Percentiles rank a stretch among this genome's conserved stretches.
Evolutionary conservation across 2,329 filamentous ascomycete species (phyloP).

Genomic region (Ophiosphaerella narmari): DNA sequence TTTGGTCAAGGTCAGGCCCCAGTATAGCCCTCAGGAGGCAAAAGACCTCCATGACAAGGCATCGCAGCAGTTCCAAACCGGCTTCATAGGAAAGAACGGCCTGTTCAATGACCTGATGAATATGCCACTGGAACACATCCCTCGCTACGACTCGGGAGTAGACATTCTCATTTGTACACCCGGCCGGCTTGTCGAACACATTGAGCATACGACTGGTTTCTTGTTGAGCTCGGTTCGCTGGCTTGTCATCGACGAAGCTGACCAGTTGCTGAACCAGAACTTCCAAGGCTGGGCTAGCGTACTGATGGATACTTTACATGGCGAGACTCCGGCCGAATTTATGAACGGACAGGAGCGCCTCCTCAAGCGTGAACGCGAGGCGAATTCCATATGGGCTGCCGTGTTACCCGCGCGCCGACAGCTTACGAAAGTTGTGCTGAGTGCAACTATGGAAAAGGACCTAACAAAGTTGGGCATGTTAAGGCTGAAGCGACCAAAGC

Average conservation of each 20-base stretch:
- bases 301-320: slow-evolving; percentile 64
- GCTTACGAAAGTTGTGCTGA: slow-evolving; percentile 82
- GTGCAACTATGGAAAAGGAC: slow-evolving; percentile 90
- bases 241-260: slow-evolving; percentile 92
- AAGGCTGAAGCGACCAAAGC: slow-evolving; percentile 71
- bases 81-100: slow-evolving; percentile 44
- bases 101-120: slow-evolving; percentile 45
- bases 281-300: slow-evolving; percentile 88
- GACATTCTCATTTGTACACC: slow-evolving; percentile 92
- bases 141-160: slow-evolving; percentile 70
- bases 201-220: slow-evolving; percentile 83
- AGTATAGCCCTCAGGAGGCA: slow-evolving; percentile 69
- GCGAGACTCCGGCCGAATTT: slow-evolving; percentile 52
- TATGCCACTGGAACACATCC: slow-evolving; percentile 65
- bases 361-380: slow-evolving; percentile 49
- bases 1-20: slow-evolving; percentile 61
- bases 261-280: slow-evolving; percentile 86
- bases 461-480: slow-evolving; percentile 77
- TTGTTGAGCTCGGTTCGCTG: slow-evolving; percentile 77
- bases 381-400: slow-evolving; percentile 39
- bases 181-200: slow-evolving; percentile 87
- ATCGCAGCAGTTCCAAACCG: slow-evolving; percentile 31
- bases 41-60: slow-evolving; percentile 51
- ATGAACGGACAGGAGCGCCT: slow-evolving; percentile 60
- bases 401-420: slow-evolving; percentile 40